Conservation (phyloP, 2,329 filamentous ascomycete genomes). For the Colletotrichum noveboracense region DNA sequence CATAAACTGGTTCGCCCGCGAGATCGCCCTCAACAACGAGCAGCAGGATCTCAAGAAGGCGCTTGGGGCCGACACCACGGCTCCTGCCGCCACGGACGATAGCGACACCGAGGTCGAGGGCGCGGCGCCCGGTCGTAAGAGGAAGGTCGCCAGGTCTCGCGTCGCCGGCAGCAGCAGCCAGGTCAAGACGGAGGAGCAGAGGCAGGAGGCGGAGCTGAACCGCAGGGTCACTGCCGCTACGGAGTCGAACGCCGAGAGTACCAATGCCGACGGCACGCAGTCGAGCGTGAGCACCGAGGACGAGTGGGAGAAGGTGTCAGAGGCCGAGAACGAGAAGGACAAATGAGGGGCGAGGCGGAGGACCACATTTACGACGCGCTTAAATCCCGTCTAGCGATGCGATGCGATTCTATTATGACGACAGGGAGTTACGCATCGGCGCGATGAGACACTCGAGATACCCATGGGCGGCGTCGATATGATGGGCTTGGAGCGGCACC, state of each 20-base stretch:
- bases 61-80: conserved; percentile 33
- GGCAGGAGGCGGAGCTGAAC: conserved; percentile 50
- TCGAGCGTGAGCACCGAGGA: conserved; percentile 82
- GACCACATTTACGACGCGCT: neutral
- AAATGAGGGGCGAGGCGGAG: conserved; percentile 38
- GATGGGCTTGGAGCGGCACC: neutral
- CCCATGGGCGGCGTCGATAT: conserved; percentile 10
- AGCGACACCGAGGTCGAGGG: conserved; percentile 58
- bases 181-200: conserved; percentile 46
- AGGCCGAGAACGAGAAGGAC: conserved; percentile 67
- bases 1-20: conserved; percentile 95
- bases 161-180: conserved; percentile 40
- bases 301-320: conserved; percentile 96
- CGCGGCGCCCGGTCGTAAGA: neutral
- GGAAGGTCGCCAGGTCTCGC: neutral
- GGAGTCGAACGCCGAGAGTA: conserved; percentile 34
- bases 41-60: conserved; percentile 46
- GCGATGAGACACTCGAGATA: conserved; percentile 17
- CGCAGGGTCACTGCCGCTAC: conserved; percentile 47
- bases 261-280: conserved; percentile 48
- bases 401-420: neutral
- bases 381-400: neutral
- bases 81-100: conserved; percentile 40
- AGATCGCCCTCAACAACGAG: conserved; percentile 50
- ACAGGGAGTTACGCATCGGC: neutral